phyloP scores from a whole-genome alignment of 2,329 filamentous ascomycete species.

The Penicillium sp. region DNA sequence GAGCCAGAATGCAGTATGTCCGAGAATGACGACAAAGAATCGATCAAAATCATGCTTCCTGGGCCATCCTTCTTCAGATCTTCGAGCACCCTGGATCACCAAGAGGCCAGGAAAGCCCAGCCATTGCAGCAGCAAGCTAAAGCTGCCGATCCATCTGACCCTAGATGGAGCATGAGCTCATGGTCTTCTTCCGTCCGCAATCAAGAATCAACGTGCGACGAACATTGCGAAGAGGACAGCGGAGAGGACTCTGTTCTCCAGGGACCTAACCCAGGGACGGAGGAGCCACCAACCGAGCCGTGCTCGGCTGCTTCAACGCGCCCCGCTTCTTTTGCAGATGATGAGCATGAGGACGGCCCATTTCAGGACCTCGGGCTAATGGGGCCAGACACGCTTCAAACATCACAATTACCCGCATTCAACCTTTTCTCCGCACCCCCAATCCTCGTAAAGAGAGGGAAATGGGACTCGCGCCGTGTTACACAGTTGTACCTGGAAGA shows the following conservation, averaged over 20 bases:
- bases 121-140: constrained; percentile 17
- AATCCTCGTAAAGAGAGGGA: constrained; percentile 53
- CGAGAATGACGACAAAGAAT: constrained; percentile 53
- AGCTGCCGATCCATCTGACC: constrained; percentile 13
- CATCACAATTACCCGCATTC: constrained; percentile 38
- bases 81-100: constrained; percentile 30
- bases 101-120: constrained; percentile 25
- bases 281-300: constrained; percentile 31
- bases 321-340: constrained; percentile 40
- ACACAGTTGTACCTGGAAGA: constrained; percentile 57
- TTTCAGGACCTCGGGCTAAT: constrained; percentile 36
- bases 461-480: constrained; percentile 56
- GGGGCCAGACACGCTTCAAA: constrained; percentile 39
- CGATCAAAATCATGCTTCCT: constrained; percentile 57
- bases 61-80: constrained; percentile 44
- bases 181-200: constrained; percentile 45
- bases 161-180: constrained; percentile 47
- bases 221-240: constrained; percentile 33
- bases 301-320: constrained; percentile 36
- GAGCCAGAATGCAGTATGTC: constrained; percentile 42
- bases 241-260: constrained; percentile 35
- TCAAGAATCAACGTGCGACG: constrained; percentile 33
- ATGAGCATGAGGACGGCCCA: constrained; percentile 17
- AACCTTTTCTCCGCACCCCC: constrained; percentile 51
- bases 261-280: constrained; percentile 24